Conservation (phyloP, 2,329 filamentous ascomycete genomes). For the Eurotiales sp. region DNA sequence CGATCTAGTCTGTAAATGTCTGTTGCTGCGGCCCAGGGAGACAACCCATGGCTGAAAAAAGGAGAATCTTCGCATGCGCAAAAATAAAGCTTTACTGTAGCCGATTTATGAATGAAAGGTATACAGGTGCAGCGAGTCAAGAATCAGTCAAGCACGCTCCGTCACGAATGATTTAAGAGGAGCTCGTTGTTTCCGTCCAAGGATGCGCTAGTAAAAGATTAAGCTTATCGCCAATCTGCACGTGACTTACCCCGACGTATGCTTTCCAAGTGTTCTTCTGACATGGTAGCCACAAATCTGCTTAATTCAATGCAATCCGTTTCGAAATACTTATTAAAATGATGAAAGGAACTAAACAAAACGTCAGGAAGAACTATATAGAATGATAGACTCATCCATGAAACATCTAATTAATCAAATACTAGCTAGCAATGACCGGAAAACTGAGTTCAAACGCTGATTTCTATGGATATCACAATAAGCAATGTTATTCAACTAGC, state of each 20-base stretch:
- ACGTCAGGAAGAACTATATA: too few relatives aligned
- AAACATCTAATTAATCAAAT: not conserved
- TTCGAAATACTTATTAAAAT: too few relatives aligned
- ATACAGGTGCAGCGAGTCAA: not conserved
- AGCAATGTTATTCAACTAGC: not conserved
- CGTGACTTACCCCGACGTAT: too few relatives aligned
- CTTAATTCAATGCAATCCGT: too few relatives aligned
- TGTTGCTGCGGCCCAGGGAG: not conserved
- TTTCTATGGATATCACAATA: slow-evolving; percentile 4
- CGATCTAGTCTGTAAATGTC: too few relatives aligned
- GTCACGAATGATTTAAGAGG: not conserved
- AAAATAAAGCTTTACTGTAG: not conserved
- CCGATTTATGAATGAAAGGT: too few relatives aligned
- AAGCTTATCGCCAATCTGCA: not conserved
- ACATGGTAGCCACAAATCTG: too few relatives aligned
- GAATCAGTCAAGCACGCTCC: not conserved
- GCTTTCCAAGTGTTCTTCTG: too few relatives aligned
- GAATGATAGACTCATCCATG: too few relatives aligned
- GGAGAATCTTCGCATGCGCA: slow-evolving; percentile 12
- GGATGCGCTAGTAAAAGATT: not conserved
- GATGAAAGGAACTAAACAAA: too few relatives aligned
- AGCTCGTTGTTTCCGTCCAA: not conserved
- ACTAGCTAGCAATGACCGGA: not conserved
- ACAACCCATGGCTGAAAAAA: slow-evolving; percentile 4
- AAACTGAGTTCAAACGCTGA: not conserved